These are phyloP conservation scores for Acanthamoeba healyi DNA, from an alignment of 208 protist genomes.

Conservation along the genomic window DNA sequence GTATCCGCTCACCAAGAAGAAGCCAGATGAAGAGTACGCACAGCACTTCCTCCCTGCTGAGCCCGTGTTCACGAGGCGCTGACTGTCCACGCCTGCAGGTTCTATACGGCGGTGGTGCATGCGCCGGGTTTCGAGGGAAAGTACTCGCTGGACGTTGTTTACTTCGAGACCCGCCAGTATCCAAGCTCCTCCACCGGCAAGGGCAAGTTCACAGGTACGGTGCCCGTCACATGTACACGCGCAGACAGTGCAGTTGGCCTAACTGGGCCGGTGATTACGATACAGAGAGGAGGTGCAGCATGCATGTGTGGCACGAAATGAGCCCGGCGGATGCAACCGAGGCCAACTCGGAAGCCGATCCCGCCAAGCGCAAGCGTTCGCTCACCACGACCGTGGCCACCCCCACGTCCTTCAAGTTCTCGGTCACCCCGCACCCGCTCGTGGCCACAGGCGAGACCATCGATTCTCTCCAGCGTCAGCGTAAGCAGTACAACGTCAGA, in stretches of 20 bases:
- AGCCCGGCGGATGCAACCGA: not conserved
- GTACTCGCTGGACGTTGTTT: slow-evolving; percentile 12
- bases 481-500: not conserved
- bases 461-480: slow-evolving; percentile 3
- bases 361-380: not conserved
- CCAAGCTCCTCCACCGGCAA: not conserved
- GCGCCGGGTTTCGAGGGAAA: not conserved
- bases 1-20: slow-evolving; percentile 21
- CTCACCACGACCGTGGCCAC: not conserved
- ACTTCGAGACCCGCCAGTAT: not conserved
- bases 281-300: slow-evolving; percentile 1
- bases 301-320: slow-evolving; percentile 24
- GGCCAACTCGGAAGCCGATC: not conserved
- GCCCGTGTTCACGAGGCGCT: not conserved
- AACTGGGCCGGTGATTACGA: not conserved
- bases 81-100: not conserved
- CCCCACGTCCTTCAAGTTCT: not conserved
- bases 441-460: not conserved
- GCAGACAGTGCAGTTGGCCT: not conserved
- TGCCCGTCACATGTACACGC: not conserved
- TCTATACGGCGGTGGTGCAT: slow-evolving; percentile 10
- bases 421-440: not conserved
- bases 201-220: not conserved
- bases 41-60: not conserved
- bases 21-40: not conserved